phyloP scores from a whole-genome alignment of 2,329 filamentous ascomycete species.

The Conoideocrella luteorostrata region DNA sequence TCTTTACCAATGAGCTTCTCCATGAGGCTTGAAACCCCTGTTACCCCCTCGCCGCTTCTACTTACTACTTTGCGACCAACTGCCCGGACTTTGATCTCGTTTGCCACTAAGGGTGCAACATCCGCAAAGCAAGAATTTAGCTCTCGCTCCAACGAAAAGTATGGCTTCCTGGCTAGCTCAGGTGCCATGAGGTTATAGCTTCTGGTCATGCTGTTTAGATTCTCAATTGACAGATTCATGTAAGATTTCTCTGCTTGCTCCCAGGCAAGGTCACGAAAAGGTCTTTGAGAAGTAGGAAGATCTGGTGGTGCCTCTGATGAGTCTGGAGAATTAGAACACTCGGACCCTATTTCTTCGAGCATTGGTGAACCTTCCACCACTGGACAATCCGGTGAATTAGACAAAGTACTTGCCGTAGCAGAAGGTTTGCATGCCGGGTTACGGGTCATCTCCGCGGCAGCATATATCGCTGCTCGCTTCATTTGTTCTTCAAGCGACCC shows the following conservation, averaged over 20 bases:
- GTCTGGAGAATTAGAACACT: background rate
- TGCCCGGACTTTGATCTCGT: conserved; percentile 66
- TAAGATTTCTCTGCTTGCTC: conserved; percentile 67
- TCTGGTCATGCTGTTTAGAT: conserved; percentile 73
- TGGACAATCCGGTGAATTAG: too few species aligned
- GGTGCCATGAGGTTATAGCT: conserved; percentile 96
- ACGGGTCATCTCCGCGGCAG: conserved; percentile 61
- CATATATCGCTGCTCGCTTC: conserved; percentile 63
- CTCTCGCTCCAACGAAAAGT: conserved; percentile 78
- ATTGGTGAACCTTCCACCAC: background rate
- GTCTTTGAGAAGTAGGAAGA: conserved; percentile 32
- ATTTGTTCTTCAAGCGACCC: conserved; percentile 71
- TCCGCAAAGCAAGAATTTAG: conserved; percentile 77
- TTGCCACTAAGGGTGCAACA: conserved; percentile 69
- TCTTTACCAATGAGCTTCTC: conserved; percentile 50
- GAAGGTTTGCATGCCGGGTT: conserved; percentile 57
- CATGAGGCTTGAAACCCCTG: conserved; percentile 45
- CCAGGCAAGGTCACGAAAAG: conserved; percentile 77
- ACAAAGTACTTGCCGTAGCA: too few species aligned
- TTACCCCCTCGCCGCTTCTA: conserved; percentile 23
- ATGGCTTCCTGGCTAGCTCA: conserved; percentile 85
- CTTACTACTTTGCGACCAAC: conserved; percentile 33
- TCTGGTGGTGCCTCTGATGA: background rate
- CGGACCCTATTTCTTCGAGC: background rate
- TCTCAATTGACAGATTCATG: conserved; percentile 65